phyloP scores from a whole-genome alignment of 805 yeast species.

The Candida sphagnicola region DNA sequence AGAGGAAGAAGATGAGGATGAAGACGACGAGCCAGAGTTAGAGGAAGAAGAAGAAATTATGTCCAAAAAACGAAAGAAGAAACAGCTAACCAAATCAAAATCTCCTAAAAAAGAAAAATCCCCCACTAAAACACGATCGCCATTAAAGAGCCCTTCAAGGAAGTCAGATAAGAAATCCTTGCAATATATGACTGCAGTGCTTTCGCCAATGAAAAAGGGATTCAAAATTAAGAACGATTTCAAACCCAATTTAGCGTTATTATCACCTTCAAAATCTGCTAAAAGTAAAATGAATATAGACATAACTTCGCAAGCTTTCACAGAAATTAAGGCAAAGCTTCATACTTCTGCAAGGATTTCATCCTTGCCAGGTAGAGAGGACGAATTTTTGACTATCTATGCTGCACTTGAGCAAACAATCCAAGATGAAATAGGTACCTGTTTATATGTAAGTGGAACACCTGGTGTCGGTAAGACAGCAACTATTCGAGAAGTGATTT shows the following conservation, averaged over 20 bases:
- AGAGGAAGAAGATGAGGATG: slow-evolving; percentile 4
- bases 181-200: slow-evolving; percentile 16
- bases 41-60: slow-evolving; percentile 7
- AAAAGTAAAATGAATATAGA: slow-evolving; percentile 11
- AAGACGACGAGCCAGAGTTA: slow-evolving; percentile 9
- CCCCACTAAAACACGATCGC: slow-evolving; percentile 8
- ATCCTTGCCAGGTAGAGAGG: slow-evolving; percentile 80
- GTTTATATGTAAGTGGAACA: slow-evolving; percentile 90
- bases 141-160: slow-evolving; percentile 13
- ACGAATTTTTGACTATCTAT: slow-evolving; percentile 71
- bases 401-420: slow-evolving; percentile 69
- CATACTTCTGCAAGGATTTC: slow-evolving; percentile 43
- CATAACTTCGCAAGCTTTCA: slow-evolving; percentile 27
- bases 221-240: slow-evolving; percentile 21
- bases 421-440: slow-evolving; percentile 67
- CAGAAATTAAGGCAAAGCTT: slow-evolving; percentile 37
- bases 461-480: slow-evolving; percentile 99
- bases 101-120: slow-evolving; percentile 3
- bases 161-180: slow-evolving; percentile 19
- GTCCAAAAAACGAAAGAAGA: slow-evolving; percentile 7
- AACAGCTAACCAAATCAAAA: slow-evolving; percentile 4
- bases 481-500: slow-evolving; percentile 81
- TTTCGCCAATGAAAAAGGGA: slow-evolving; percentile 19
- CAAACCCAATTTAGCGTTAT: slow-evolving; percentile 11
- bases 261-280: slow-evolving; percentile 10